Evolutionary conservation across 179 eudicot species (phyloP), one percentile per base, ranked within the genome.

Genomic region (Silene coronaria): DNA sequence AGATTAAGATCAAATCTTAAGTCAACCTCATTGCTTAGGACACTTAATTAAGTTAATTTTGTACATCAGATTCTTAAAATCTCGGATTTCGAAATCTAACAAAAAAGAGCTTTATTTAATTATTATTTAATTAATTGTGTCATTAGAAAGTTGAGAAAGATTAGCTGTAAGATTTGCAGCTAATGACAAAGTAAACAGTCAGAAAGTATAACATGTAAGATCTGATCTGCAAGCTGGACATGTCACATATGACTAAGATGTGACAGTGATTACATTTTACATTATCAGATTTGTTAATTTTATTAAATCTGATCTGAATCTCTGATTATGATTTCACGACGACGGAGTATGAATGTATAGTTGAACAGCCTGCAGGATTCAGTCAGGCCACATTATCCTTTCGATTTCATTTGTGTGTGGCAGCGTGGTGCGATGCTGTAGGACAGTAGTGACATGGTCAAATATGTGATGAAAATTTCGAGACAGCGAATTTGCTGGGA

Each of bases 1-100:
- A 68, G 72, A 64, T 64, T 2, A 9, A 68, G 72, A 68, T 38
- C 55, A 68, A 38, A 68, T 68, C 72, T 68, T 10, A 68, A 68
- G 53, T 68, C 70, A 42, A 48, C 22, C 46, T 11, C n/a, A 19
- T 9, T n/a, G 22, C 42, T 71, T 53, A 71, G 60, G 60, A 70
- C 26, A 4, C 51, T 36, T 65, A 65, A 19, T 17, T 17, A 16
- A 4, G 28, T 36, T 65, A 65, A 19, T 17, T 17, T 30, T 11
- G 28, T 45, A 69, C n/a, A 69, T 45, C 45, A 71, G 74, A 53
- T 27, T 55, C 64, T 26, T 46, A 53, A 71, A 65, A 66, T 66
- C 70, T 14, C 13, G 45, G n/a, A 66, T 14, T 32, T 30, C 23
- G 34, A 32, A 66, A 66, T 22, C 21, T 34, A 34, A 34, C 70